phyloP scores from a whole-genome alignment of 176 grass and related monocot genomes.

The Saccharum spontaneum region DNA sequence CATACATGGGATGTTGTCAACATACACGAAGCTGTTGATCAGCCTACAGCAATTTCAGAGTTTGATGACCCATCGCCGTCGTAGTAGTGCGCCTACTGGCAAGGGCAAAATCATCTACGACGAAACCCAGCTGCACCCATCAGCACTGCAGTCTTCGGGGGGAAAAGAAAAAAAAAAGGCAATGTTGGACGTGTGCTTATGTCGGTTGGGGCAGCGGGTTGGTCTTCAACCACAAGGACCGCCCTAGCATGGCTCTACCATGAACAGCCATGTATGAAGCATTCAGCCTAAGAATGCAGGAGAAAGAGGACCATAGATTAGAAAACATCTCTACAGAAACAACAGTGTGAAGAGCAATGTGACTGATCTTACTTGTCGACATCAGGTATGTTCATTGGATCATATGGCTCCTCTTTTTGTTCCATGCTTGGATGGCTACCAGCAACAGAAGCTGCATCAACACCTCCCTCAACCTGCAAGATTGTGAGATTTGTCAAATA shows the following conservation, averaged over 20 bases:
- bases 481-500: slow-evolving; percentile 10
- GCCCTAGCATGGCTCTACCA: slow-evolving; percentile 75
- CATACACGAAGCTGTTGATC: slow-evolving; percentile 9
- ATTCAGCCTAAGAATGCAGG: slow-evolving; percentile 64
- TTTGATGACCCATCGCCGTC: neutral
- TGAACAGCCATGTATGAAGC: slow-evolving; percentile 82
- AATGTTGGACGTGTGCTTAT: neutral
- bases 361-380: slow-evolving; percentile 64
- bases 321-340: neutral
- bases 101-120: neutral
- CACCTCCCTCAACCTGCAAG: slow-evolving; percentile 66
- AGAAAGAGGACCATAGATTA: slow-evolving; percentile 19
- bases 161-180: neutral
- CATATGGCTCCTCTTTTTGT: slow-evolving; percentile 79
- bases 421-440: slow-evolving; percentile 59
- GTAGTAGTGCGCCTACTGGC: neutral
- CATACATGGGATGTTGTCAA: slow-evolving; percentile 12
- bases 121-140: neutral
- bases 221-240: slow-evolving; percentile 88
- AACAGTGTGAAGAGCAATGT: neutral
- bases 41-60: neutral
- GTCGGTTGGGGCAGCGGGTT: slow-evolving; percentile 43
- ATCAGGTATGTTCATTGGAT: slow-evolving; percentile 88
- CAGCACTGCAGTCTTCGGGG: neutral
- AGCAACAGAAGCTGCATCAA: slow-evolving; percentile 45